Evolutionary conservation across 164 flowering plant genomes (phyloP).

Genomic region (Magnolia kwangsiensis): DNA sequence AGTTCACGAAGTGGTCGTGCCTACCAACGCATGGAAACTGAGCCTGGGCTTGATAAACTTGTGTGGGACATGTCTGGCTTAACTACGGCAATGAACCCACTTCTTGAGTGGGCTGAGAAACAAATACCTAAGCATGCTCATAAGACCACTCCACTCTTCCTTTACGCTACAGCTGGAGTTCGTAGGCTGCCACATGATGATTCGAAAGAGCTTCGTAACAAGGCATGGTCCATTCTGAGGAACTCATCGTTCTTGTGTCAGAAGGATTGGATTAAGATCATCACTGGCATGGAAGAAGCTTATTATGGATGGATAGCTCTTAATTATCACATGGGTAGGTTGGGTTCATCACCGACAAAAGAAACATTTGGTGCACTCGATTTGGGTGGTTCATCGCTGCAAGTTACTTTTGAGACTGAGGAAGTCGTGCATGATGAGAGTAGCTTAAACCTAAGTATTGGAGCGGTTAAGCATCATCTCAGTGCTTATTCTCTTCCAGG

Average conservation of each 20-base stretch:
- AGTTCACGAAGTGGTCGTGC: slow-evolving; percentile 67
- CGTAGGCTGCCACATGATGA: slow-evolving; percentile 71
- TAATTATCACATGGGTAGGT: slow-evolving; percentile 58
- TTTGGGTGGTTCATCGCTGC: slow-evolving; percentile 95
- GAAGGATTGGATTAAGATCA: slow-evolving; percentile 76
- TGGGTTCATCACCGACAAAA: slow-evolving; percentile 58
- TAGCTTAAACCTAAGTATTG: slow-evolving; percentile 72
- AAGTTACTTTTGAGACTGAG: slow-evolving; percentile 87
- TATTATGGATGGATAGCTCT: slow-evolving; percentile 98
- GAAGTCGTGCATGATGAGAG: slow-evolving; percentile 43
- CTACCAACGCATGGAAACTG: slow-evolving; percentile 93
- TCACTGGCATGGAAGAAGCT: slow-evolving; percentile 93
- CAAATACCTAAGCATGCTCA: slow-evolving; percentile 86
- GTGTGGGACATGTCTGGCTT: slow-evolving; percentile 75
- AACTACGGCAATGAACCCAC: slow-evolving; percentile 71
- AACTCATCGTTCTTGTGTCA: slow-evolving; percentile 64
- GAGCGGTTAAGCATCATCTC: slow-evolving; percentile 70
- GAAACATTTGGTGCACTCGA: slow-evolving; percentile 93
- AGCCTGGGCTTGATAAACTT: slow-evolving; percentile 90
- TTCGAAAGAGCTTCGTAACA: slow-evolving; percentile 81
- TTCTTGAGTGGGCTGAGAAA: slow-evolving; percentile 84
- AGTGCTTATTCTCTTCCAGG: slow-evolving; percentile 94
- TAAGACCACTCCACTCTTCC: slow-evolving; percentile 68
- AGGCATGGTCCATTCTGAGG: slow-evolving; percentile 72
- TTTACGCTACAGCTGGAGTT: slow-evolving; percentile 96